Evolutionary conservation across 2,329 filamentous ascomycete genomes (phyloP), one percentile per base, ranked within the genome.

Genomic region (Hymenoscyphus linearis): DNA sequence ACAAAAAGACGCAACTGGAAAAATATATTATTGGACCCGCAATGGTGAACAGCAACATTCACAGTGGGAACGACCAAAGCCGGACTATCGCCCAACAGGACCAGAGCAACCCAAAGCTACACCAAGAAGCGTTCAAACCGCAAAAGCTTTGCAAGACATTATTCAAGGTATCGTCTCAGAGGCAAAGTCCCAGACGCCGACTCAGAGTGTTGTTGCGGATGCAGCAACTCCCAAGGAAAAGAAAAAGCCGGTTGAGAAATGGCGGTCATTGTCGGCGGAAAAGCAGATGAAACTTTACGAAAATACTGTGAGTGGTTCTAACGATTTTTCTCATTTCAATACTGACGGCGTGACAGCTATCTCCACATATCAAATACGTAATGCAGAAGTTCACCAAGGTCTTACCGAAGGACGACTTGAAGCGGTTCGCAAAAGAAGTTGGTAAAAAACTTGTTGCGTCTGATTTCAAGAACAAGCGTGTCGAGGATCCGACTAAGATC

Each of bases 241-340:
- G 53, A 83, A 88, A 74, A 80, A 80, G 5, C 87, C 84, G 68
- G 81, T 82, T 68, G 87, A 91, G 55, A 90, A 88, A 72, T 92
- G 89, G 89, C 82, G 85, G 60, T 82, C 81, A 62, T 74, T 87
- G 35, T 80, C 87, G 1, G 74, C 86, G 67, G 93, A 97, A 66
- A 97, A 97, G 76, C 91, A 95, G 76, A 96, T 92, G 84, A 96
- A 91, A 78, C 81, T 96, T 2, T 98, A 97, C 70, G 93, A 97
- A 74, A 93, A 93, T 72, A 96, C 92, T 57, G 91, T 96, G 81
- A 74, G 90, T 79, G 31, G 6, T 58, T 14, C 22, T 16, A 31
- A 10, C 18, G 16, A 13, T 4, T 26, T 34, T 5, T 2, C n/a
- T 34, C 25, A 58, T 35, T 35, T 2, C 12, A 26, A 52, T 59